Conservation (phyloP, 2,329 filamentous ascomycete genomes). For the Hymenoscyphus scutula region DNA sequence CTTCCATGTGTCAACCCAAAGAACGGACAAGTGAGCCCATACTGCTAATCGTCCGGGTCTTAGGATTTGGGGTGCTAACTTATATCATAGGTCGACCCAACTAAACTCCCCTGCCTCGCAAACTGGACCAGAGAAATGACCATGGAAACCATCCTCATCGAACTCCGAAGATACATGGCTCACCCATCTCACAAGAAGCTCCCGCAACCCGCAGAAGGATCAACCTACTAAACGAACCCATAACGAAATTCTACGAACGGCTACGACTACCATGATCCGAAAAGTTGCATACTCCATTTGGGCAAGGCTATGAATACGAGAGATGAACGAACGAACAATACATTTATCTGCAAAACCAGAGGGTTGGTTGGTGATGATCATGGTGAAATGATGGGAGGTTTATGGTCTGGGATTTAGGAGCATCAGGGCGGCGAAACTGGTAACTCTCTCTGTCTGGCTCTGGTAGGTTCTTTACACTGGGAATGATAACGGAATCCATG, state of each 20-base stretch:
- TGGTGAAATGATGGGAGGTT: neutral
- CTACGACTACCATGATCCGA: neutral
- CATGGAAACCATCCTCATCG: conserved; percentile 90
- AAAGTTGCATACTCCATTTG: neutral
- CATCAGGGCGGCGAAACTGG: conserved; percentile 38
- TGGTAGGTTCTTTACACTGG: conserved; percentile 22
- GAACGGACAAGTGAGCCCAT: conserved; percentile 65
- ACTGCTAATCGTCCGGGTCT: neutral
- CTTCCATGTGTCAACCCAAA: conserved; percentile 85
- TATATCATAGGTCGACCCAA: conserved; percentile 66
- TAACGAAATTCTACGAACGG: neutral
- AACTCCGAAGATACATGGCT: conserved; percentile 91
- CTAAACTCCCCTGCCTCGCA: conserved; percentile 78
- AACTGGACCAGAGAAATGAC: conserved; percentile 93
- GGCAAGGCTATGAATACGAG: neutral
- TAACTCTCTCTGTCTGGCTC: conserved; percentile 17
- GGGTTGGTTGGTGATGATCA: neutral
- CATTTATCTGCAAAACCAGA: neutral
- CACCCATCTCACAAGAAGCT: conserved; percentile 90
- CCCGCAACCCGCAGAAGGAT: conserved; percentile 86
- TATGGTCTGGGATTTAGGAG: conserved; percentile 23
- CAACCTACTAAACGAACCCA: conserved; percentile 47
- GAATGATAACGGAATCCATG: conserved; percentile 12
- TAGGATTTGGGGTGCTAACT: neutral
- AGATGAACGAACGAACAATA: neutral